Evolutionary conservation across 129 eudicot species (phyloP), one percentile per base, ranked within the genome.

Genomic region (Calendula officinalis): DNA sequence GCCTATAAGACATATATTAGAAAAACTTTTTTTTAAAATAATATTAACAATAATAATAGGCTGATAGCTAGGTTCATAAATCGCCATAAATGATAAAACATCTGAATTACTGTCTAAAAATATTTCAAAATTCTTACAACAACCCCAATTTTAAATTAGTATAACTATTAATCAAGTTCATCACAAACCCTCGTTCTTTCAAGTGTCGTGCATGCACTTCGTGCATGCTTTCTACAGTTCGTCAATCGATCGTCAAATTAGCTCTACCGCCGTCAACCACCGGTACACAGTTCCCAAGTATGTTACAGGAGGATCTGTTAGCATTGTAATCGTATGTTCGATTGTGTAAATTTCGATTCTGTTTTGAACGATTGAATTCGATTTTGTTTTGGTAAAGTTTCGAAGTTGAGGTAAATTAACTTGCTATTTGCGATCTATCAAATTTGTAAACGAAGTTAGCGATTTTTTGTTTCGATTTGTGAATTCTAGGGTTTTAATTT

Each of bases 181-280:
- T 34, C 57, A 7, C 48, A 38, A 59, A 49, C 6, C 30, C 30
- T 22, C 30, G 49, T 64, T 56, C 70, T 61, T 22, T 22, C 30
- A 75, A 81, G 65, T 68, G 76, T 82, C 94, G 86, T 86, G 94
- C 89, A 86, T 86, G 94, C 91, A 81, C 64, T 74, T 84, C 74
- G 75, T 69, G 81, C 75, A 56, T 74, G 60, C 48, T 43, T 70
- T 22, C 30, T 22, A 22, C 30, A 22, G 30, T 22, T 22, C 30
- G 30, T 22, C 82, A 66, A 58, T 41, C 51, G 12, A 44, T 46
- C 56, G 60, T 51, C 74, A 67, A 67, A 45, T 32, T 3, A 71
- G 16, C 62, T 40, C 62, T 54, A 60, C 62, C 55, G 48, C 53
- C 59, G 40, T 57, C 75, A 44, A 7, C 61, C 75, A 39, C 40